A percentile compares a stretch with the other conserved stretches of the same genome.
These are phyloP conservation scores for Pleurotus eryngii DNA, from an alignment of 768 basidiomycete genomes.

Conservation along the genomic window DNA sequence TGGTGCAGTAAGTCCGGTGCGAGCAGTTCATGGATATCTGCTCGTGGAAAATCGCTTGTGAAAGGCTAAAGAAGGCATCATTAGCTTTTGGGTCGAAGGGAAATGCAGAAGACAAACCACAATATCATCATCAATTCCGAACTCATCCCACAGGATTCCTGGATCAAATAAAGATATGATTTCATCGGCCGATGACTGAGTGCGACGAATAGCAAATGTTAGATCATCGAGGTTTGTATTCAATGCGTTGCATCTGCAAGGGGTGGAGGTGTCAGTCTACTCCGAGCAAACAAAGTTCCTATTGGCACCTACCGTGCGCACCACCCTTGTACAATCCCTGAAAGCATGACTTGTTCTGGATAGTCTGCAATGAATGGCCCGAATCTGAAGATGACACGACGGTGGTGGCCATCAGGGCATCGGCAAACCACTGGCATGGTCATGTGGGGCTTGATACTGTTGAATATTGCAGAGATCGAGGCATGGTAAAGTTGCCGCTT, in stretches of 20 bases:
- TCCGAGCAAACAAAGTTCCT: constrained; percentile 1
- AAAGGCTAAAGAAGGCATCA: constrained; percentile 25
- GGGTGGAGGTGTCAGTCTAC: constrained; percentile 3
- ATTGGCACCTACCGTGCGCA: constrained; percentile 26
- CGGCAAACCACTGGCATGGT: constrained; percentile 15
- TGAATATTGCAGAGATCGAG: constrained; percentile 20
- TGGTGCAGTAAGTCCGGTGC: constrained; percentile 32
- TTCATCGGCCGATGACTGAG: constrained; percentile 16
- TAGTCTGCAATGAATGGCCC: constrained; percentile 39
- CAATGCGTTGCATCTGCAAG: constrained; percentile 21
- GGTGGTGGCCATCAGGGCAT: constrained; percentile 28
- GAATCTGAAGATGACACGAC: constrained; percentile 25
- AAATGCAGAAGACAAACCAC: constrained; percentile 20
- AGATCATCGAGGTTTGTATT: constrained; percentile 22
- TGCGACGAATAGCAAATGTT: constrained; percentile 6
- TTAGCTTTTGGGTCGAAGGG: not conserved
- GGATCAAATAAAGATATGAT: constrained; percentile 17
- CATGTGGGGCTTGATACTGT: constrained; percentile 23
- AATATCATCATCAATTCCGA: constrained; percentile 28
- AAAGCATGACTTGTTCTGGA: constrained; percentile 30
- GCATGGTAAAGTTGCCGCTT: constrained; percentile 26
- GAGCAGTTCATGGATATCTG: constrained; percentile 30
- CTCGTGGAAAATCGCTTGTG: constrained; percentile 28
- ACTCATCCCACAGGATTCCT: constrained; percentile 25
- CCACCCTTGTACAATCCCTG: constrained; percentile 32